Evolutionary conservation across 2,329 filamentous ascomycete species (phyloP).

Genomic region (Colletotrichum incanum): DNA sequence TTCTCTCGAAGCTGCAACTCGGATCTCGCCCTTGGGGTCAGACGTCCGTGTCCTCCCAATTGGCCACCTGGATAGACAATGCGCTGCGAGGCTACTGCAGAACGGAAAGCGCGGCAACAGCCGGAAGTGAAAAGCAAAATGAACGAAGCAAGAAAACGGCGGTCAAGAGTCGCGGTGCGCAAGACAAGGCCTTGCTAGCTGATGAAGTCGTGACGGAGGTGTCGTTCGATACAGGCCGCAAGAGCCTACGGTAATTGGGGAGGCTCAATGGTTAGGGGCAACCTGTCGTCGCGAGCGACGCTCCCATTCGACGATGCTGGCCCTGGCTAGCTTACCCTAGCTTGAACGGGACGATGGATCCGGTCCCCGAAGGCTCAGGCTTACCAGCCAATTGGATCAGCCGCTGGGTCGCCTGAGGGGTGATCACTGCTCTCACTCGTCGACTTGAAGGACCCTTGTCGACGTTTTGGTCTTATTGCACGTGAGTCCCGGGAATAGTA

Average conservation of each 20-base stretch:
- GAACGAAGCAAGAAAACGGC: slow-evolving; percentile 11
- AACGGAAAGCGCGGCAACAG: slow-evolving; percentile 6
- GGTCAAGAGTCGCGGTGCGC: slow-evolving; percentile 9
- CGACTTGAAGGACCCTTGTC: not conserved
- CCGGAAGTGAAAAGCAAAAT: slow-evolving; percentile 7
- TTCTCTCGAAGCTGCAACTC: slow-evolving; percentile 24
- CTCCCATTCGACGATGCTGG: slow-evolving; percentile 25
- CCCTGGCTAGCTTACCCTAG: slow-evolving; percentile 9
- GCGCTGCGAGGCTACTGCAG: slow-evolving; percentile 9
- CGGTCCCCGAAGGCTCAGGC: slow-evolving; percentile 17
- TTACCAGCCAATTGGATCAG: slow-evolving; percentile 24
- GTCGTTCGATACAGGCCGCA: slow-evolving; percentile 14
- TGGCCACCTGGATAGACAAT: slow-evolving; percentile 25
- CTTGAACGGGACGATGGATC: slow-evolving; percentile 33
- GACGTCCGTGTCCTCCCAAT: slow-evolving; percentile 29
- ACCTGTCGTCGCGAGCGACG: slow-evolving; percentile 27
- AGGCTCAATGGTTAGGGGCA: slow-evolving; percentile 30
- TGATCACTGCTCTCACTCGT: not conserved
- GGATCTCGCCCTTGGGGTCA: slow-evolving; percentile 1
- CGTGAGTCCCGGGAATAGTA: slow-evolving; percentile 1
- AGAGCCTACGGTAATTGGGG: slow-evolving; percentile 4
- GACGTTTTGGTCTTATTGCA: not conserved
- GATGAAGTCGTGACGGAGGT: slow-evolving; percentile 16
- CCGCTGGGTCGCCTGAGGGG: not conserved
- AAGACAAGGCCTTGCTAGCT: not conserved